These are phyloP conservation scores for Westerdykella sp. DNA, from an alignment of 2,329 filamentous ascomycete species.

Conservation along the genomic window DNA sequence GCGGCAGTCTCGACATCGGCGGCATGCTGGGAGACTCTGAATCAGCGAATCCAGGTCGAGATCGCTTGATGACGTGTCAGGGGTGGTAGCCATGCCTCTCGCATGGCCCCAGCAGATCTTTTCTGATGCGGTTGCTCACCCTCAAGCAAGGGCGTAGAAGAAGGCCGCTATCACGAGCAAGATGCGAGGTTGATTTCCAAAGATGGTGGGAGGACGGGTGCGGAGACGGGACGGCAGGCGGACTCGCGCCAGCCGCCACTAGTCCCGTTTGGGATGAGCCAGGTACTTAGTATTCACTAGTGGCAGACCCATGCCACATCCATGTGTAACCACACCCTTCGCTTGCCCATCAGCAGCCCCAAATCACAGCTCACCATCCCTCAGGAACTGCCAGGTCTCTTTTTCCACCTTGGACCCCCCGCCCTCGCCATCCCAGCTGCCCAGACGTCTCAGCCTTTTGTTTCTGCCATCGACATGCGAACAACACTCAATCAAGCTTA, in stretches of 20 bases:
- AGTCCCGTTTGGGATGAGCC: too few species aligned
- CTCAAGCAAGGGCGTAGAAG: neutral
- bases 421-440: constrained; percentile 1
- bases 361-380: constrained; percentile 3
- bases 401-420: constrained; percentile 17
- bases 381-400: constrained; percentile 6
- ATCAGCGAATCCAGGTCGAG: constrained; percentile 18
- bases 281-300: too few species aligned
- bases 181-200: neutral
- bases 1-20: constrained; percentile 32
- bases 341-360: constrained; percentile 4
- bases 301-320: too few species aligned
- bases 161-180: neutral
- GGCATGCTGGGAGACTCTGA: constrained; percentile 30
- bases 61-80: constrained; percentile 2
- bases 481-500: too few species aligned
- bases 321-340: too few species aligned
- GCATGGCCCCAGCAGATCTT: too few species aligned
- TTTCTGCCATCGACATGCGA: too few species aligned
- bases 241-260: neutral
- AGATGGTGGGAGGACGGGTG: neutral
- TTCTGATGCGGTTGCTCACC: too few species aligned
- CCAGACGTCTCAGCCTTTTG: too few species aligned
- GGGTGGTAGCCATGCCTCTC: neutral
- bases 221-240: neutral